Conservation (phyloP, 257 asterid species). For the Penstemon eatonii region DNA sequence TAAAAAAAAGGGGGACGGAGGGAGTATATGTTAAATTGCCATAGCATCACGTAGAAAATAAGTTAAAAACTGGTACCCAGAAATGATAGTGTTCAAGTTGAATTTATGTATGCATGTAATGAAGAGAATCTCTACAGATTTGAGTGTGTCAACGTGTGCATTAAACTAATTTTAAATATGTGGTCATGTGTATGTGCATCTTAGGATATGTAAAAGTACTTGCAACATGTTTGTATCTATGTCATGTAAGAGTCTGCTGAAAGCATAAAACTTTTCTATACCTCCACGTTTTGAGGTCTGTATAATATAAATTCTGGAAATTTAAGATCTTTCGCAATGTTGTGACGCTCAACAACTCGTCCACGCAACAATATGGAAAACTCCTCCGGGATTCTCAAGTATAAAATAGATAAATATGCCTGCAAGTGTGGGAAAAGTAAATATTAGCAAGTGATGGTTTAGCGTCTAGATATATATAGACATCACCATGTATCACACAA, state of each 20-base stretch:
- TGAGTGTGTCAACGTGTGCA: not conserved
- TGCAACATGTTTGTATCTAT: conserved; percentile 4
- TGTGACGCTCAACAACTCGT: conserved; percentile 60
- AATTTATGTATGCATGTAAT: no score
- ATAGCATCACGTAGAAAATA: conserved; percentile 1
- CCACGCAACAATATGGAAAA: conserved; percentile 73
- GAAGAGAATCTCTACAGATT: not conserved
- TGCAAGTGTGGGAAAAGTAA: conserved; percentile 39
- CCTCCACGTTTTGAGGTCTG: conserved; percentile 68
- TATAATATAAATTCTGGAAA: conserved; percentile 73
- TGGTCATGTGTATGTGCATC: conserved; percentile 17
- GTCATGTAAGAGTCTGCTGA: conserved; percentile 10
- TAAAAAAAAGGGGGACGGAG: no score
- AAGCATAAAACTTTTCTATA: conserved; percentile 30
- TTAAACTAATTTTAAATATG: not conserved
- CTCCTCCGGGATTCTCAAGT: conserved; percentile 56
- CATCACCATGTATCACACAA: conserved; percentile 21
- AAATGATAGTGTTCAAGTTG: conserved; percentile 11
- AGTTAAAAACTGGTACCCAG: not conserved
- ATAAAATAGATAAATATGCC: conserved; percentile 85
- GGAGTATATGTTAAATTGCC: not conserved
- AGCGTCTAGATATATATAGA: conserved; percentile 6
- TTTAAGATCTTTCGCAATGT: conserved; percentile 74
- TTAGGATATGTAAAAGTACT: not conserved
- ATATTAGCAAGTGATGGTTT: conserved; percentile 25